These are phyloP conservation scores for Venturia oleaginea DNA, from an alignment of 2,329 filamentous ascomycete genomes.

Conservation along the genomic window DNA sequence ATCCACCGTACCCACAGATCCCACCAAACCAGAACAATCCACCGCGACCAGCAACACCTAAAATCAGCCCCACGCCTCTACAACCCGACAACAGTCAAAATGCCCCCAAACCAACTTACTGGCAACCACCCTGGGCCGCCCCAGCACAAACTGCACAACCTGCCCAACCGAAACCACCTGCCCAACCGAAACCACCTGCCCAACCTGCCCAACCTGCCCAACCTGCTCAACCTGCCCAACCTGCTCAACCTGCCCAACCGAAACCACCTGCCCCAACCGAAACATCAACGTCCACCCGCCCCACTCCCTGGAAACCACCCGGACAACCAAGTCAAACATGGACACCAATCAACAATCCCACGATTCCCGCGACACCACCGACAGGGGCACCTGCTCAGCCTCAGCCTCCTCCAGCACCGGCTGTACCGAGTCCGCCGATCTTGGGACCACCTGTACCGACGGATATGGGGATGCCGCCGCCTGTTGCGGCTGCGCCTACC, in stretches of 20 bases:
- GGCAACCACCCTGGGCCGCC: not conserved
- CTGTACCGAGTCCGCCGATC: not conserved
- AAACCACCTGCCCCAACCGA: too few species aligned
- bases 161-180: too few species aligned
- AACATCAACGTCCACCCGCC: not conserved
- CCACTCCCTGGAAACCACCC: not conserved
- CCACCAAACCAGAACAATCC: not conserved
- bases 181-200: not conserved
- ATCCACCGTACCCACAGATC: not conserved
- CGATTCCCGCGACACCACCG: not conserved
- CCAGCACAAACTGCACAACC: too few species aligned
- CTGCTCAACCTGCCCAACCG: not conserved
- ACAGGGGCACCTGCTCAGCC: not conserved
- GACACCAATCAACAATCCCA: not conserved
- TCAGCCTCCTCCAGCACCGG: not conserved
- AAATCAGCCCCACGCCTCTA: not conserved
- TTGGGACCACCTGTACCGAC: not conserved
- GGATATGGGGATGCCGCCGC: not conserved
- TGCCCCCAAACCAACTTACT: not conserved
- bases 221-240: not conserved
- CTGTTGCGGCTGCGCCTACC: not conserved
- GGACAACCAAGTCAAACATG: not conserved
- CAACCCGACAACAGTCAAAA: not conserved
- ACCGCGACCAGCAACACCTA: not conserved
- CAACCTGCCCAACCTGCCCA: not conserved